These are phyloP conservation scores for Leccinum cinnamomeum DNA, from an alignment of 1,284 basidiomycete species.

Conservation along the genomic window DNA sequence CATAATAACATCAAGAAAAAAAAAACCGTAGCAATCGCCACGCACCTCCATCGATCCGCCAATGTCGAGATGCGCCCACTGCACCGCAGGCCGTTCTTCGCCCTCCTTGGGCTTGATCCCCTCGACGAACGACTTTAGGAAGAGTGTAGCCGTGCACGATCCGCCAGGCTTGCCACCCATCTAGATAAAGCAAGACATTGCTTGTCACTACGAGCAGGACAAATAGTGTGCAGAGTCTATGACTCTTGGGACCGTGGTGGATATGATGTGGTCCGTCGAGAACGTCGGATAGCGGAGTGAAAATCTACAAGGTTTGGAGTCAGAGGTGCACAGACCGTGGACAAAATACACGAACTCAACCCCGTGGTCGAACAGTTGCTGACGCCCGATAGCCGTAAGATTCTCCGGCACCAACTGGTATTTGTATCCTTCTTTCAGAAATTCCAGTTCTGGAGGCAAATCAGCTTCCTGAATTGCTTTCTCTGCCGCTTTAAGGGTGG, in stretches of 20 bases:
- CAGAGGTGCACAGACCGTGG: background rate
- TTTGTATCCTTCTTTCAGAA: slow-evolving; percentile 44
- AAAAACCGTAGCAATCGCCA: background rate
- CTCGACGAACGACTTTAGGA: slow-evolving; percentile 81
- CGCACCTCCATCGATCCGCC: slow-evolving; percentile 77
- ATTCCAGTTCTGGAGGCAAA: slow-evolving; percentile 38
- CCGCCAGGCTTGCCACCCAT: slow-evolving; percentile 76
- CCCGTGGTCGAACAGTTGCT: slow-evolving; percentile 22
- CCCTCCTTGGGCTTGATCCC: slow-evolving; percentile 61
- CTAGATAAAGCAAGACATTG: background rate
- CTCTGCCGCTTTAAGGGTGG: background rate
- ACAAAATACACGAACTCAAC: slow-evolving; percentile 15
- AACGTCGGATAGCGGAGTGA: slow-evolving; percentile 20
- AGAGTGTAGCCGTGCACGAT: slow-evolving; percentile 81
- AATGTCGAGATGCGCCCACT: slow-evolving; percentile 86
- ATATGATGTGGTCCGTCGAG: slow-evolving; percentile 36
- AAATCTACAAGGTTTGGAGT: slow-evolving; percentile 19
- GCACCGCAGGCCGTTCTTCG: slow-evolving; percentile 48
- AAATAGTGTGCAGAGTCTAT: slow-evolving; percentile 20
- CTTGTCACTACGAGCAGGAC: background rate
- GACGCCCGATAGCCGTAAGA: slow-evolving; percentile 23
- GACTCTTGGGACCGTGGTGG: slow-evolving; percentile 39
- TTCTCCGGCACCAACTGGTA: slow-evolving; percentile 24
- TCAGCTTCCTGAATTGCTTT: slow-evolving; percentile 33
- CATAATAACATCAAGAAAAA: background rate